These are phyloP conservation scores for Neckera pumila DNA, from an alignment of 225 moss, liverwort and hornwort species.

Conservation along the genomic window DNA sequence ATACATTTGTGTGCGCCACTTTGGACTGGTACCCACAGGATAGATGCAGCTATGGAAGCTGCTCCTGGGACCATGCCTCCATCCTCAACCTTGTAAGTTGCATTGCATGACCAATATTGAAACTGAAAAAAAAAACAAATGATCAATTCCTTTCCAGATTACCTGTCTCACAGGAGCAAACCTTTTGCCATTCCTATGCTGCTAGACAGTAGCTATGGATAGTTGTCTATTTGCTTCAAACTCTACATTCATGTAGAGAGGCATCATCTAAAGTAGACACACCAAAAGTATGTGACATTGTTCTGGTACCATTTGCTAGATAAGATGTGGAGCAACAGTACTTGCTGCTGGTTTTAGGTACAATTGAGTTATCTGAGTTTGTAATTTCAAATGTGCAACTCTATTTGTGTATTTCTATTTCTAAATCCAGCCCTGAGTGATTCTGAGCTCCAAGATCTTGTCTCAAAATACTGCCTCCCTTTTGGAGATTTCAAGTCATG, in stretches of 20 bases:
- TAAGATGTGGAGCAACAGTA: background rate
- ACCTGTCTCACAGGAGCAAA: background rate
- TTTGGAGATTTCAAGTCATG: background rate
- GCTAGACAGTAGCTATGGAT: background rate
- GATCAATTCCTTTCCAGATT: background rate
- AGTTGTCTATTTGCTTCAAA: background rate
- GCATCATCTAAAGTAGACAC: background rate
- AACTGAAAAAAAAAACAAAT: background rate
- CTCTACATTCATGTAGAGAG: background rate
- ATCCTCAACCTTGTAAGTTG: constrained; percentile 58
- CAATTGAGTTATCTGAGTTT: background rate
- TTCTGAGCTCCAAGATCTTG: background rate
- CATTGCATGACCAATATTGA: background rate
- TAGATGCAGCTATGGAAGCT: constrained; percentile 66
- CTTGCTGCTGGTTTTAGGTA: background rate
- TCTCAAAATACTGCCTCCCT: background rate
- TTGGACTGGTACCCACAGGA: constrained; percentile 83
- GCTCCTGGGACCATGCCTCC: constrained; percentile 59
- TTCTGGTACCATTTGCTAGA: background rate
- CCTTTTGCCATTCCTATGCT: background rate
- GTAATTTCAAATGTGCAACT: background rate
- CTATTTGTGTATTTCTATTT: background rate
- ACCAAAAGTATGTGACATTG: background rate
- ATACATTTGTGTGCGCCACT: constrained; percentile 50
- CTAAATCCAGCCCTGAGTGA: background rate